Evolutionary conservation across 2,329 filamentous ascomycete genomes (phyloP).

Genomic region (Aspergillus cejpii): DNA sequence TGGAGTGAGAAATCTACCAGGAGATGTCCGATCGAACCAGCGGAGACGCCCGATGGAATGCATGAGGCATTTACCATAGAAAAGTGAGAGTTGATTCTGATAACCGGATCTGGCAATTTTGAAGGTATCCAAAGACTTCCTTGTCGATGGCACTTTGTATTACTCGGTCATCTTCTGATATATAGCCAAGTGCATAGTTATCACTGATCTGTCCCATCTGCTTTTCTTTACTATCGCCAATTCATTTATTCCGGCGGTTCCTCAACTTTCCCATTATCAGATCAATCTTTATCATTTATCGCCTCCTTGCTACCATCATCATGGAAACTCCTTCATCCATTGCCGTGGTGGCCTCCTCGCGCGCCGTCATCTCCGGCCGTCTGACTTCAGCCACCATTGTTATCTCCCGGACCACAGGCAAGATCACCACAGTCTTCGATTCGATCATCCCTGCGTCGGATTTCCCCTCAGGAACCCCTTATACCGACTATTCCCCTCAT

Average conservation of each 20-base stretch:
- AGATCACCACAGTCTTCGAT: conserved; percentile 70
- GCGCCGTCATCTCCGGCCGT: conserved; percentile 69
- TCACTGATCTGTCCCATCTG: conserved; percentile 1
- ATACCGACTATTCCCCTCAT: conserved; percentile 77
- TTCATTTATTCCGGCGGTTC: no score
- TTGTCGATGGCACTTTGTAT: no score
- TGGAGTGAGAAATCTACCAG: no score
- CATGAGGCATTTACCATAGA: no score
- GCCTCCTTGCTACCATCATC: conserved; percentile 7
- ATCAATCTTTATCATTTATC: conserved; percentile 1
- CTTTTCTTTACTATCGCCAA: no score
- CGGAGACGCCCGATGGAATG: conserved; percentile 1
- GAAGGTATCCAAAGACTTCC: conserved; percentile 5
- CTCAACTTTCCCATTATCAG: no score
- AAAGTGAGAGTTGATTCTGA: no score
- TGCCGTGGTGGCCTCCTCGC: conserved; percentile 73
- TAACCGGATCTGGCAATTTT: background rate
- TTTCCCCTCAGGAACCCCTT: conserved; percentile 66
- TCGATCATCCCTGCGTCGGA: conserved; percentile 65
- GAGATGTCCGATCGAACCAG: background rate
- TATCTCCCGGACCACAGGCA: conserved; percentile 71
- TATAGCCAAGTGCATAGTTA: conserved; percentile 1
- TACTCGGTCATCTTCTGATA: background rate
- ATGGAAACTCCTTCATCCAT: conserved; percentile 43
- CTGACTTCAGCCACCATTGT: conserved; percentile 77